Evolutionary conservation across 2,329 filamentous ascomycete genomes (phyloP).

Genomic region (Sarocladium brachiariae): DNA sequence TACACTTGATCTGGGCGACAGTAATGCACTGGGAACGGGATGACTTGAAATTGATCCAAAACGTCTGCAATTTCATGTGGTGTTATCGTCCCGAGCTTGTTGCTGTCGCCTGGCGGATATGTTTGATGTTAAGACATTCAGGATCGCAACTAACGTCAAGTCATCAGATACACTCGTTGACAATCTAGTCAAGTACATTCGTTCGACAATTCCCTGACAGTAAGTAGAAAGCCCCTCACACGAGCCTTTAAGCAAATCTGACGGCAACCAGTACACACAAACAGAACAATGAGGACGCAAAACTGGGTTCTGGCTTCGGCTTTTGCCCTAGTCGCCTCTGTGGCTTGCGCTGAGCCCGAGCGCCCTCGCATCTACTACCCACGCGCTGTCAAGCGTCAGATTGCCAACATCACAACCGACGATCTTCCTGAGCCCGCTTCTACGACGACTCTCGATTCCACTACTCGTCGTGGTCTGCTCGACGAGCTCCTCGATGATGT

Average conservation of each 20-base stretch:
- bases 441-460: slow-evolving; percentile 13
- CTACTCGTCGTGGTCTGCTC: slow-evolving; percentile 15
- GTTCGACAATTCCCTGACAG: slow-evolving; percentile 44
- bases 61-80: no score
- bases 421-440: slow-evolving; percentile 14
- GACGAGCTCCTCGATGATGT: slow-evolving; percentile 20
- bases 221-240: slow-evolving; percentile 18
- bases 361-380: slow-evolving; percentile 52
- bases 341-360: slow-evolving; percentile 33
- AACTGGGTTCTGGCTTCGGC: slow-evolving; percentile 40
- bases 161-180: slow-evolving; percentile 40
- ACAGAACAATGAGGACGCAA: slow-evolving; percentile 25
- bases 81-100: no score
- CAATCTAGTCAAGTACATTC: slow-evolving; percentile 53
- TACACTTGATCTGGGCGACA: neutral
- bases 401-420: slow-evolving; percentile 31
- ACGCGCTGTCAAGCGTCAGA: slow-evolving; percentile 46
- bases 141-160: neutral
- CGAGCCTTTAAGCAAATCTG: no score
- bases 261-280: neutral
- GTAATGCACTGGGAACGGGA: neutral
- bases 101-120: neutral
- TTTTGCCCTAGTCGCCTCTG: slow-evolving; percentile 39
- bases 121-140: neutral
- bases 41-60: neutral